Percentiles rank a stretch among this genome's conserved stretches.
Evolutionary conservation across 163 green algal genomes (phyloP).

Genomic region (Scenedesmus sp.): DNA sequence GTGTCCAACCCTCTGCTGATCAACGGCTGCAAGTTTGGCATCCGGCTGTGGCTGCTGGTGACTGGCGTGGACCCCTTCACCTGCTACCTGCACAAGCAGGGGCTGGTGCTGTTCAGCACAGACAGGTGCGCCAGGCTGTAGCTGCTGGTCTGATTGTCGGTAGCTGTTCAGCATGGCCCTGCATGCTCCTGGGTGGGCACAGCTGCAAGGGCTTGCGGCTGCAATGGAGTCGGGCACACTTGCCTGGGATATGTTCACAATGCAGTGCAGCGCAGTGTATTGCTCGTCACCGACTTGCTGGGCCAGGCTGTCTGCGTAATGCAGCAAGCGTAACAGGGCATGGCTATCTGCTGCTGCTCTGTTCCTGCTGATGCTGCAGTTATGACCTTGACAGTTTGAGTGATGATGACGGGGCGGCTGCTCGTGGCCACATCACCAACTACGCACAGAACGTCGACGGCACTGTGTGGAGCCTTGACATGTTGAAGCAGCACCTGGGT

Average conservation of each 20-base stretch:
- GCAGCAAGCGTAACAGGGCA: no score
- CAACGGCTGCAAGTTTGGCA: constrained; percentile 75
- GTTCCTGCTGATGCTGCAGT: constrained; percentile 56
- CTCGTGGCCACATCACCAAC: constrained; percentile 73
- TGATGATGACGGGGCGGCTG: constrained; percentile 55
- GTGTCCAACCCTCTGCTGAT: constrained; percentile 66
- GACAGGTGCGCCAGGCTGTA: constrained; percentile 46
- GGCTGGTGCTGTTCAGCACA: constrained; percentile 70
- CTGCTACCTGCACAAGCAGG: constrained; percentile 71
- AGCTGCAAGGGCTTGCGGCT: not conserved
- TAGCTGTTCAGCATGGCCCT: not conserved
- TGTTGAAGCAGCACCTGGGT: constrained; percentile 69
- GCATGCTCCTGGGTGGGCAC: not conserved
- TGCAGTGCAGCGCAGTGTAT: no score
- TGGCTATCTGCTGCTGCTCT: not conserved
- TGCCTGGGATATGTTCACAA: not conserved
- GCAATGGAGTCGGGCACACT: no score
- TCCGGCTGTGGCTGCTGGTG: constrained; percentile 75
- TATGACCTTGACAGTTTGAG: constrained; percentile 58
- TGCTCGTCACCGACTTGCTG: no score
- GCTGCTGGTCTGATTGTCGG: not conserved
- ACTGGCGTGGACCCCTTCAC: constrained; percentile 64
- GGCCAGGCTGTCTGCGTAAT: no score
- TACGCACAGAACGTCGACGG: constrained; percentile 76
- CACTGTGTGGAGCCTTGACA: constrained; percentile 66